phyloP scores from a whole-genome alignment of 257 asterid genomes.

The Fraxinus cuspidata region DNA sequence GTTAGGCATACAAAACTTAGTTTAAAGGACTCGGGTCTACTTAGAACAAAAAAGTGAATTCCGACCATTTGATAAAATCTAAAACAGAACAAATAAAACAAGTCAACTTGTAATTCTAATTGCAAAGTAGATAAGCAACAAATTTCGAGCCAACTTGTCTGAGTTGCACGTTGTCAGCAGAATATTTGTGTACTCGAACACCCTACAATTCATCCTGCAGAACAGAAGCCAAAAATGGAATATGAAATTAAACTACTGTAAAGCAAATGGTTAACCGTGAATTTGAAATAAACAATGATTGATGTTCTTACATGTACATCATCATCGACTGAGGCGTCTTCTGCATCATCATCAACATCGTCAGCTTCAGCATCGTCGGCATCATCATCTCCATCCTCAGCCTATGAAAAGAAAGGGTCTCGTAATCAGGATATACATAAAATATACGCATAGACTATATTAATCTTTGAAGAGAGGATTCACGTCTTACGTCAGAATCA shows the following conservation, averaged over 20 bases:
- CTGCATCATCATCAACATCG: conserved; percentile 53
- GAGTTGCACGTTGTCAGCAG: background rate
- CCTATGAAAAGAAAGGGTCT: conserved; percentile 39
- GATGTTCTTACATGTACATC: conserved; percentile 56
- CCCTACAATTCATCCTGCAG: conserved; percentile 1
- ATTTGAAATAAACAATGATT: background rate
- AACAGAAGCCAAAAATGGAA: background rate
- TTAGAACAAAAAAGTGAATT: background rate
- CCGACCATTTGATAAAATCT: background rate
- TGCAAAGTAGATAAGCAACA: background rate
- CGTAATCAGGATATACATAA: background rate
- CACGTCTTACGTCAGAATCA: conserved; percentile 46
- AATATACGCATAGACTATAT: background rate
- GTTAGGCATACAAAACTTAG: background rate
- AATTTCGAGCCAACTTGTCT: background rate
- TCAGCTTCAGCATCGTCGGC: conserved; percentile 35
- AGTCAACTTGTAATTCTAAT: background rate
- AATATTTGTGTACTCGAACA: background rate
- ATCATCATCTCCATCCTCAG: conserved; percentile 63
- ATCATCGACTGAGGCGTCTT: conserved; percentile 44
- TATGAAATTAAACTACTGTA: background rate
- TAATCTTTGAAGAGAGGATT: background rate
- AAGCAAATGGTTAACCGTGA: background rate
- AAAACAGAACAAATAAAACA: background rate
- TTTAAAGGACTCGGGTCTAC: background rate